phyloP scores from a whole-genome alignment of 1,139 yeast species.

The Diutina sp. region DNA sequence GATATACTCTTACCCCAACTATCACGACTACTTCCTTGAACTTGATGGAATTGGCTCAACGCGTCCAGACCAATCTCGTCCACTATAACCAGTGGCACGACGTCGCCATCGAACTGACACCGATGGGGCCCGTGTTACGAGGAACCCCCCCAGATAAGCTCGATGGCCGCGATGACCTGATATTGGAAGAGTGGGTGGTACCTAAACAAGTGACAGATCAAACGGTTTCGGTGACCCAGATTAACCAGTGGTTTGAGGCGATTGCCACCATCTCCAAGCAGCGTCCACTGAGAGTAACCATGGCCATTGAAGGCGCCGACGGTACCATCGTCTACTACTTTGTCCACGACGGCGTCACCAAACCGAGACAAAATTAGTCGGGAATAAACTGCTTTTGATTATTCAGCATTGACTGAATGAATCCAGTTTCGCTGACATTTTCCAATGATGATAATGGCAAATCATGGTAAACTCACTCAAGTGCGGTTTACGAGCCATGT shows the following conservation, averaged over 20 bases:
- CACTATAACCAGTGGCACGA: constrained; percentile 44
- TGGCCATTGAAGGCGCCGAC: constrained; percentile 49
- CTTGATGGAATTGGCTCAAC: constrained; percentile 9
- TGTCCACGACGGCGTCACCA: constrained; percentile 47
- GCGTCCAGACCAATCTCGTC: constrained; percentile 30
- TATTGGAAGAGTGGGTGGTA: constrained; percentile 22
- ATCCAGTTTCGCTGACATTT: no score
- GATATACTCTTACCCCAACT: background rate
- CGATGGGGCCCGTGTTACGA: constrained; percentile 8
- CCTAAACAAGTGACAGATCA: constrained; percentile 12
- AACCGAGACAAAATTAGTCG: constrained; percentile 23
- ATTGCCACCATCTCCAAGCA: constrained; percentile 7
- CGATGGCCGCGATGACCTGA: constrained; percentile 12
- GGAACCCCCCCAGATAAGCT: constrained; percentile 22
- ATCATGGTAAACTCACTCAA: no score
- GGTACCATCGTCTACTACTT: constrained; percentile 59
- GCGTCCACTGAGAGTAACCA: constrained; percentile 33
- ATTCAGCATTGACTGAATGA: no score
- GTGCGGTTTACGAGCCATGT: no score
- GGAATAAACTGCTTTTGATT: no score
- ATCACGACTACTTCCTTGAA: background rate
- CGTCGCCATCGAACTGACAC: constrained; percentile 14
- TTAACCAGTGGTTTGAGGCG: constrained; percentile 19
- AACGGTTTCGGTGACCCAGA: constrained; percentile 12
- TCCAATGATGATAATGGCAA: no score